A percentile compares a stretch with the other conserved stretches of the same genome.
These are phyloP conservation scores for Phialophora macrospora DNA, from an alignment of 2,329 filamentous ascomycete species.

Conservation along the genomic window DNA sequence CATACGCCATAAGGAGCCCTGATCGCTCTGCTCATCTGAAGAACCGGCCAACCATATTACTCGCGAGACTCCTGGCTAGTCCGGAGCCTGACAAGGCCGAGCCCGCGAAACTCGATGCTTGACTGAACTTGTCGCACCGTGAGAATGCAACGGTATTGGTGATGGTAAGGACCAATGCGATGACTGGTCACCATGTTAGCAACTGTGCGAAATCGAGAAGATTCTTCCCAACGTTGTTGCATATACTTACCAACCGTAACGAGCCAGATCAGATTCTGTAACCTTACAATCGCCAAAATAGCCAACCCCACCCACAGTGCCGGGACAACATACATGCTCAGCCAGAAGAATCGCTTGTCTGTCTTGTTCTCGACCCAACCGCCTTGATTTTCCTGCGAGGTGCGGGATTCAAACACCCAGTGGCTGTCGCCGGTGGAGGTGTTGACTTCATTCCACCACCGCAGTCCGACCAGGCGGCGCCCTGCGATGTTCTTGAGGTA, in stretches of 20 bases:
- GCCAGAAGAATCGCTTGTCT: conserved; percentile 59
- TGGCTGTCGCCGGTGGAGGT: conserved; percentile 54
- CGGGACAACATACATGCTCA: conserved; percentile 55
- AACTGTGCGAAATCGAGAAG: neutral
- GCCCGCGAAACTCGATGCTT: conserved; percentile 64
- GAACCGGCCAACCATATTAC: conserved; percentile 39
- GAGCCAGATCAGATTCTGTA: conserved; percentile 57
- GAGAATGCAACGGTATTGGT: conserved; percentile 60
- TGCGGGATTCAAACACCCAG: conserved; percentile 56
- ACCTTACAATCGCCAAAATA: conserved; percentile 52
- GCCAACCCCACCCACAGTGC: conserved; percentile 56
- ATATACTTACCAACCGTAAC: conserved; percentile 55
- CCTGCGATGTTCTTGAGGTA: conserved; percentile 60
- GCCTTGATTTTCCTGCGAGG: conserved; percentile 45
- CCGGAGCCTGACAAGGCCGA: conserved; percentile 58
- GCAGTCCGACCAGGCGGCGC: conserved; percentile 55
- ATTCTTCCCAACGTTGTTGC: neutral
- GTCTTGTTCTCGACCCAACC: conserved; percentile 52
- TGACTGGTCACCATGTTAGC: conserved; percentile 44
- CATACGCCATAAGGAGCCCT: neutral
- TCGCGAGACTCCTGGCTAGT: conserved; percentile 37
- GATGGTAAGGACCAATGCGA: conserved; percentile 56
- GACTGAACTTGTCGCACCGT: conserved; percentile 58
- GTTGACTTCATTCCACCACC: conserved; percentile 61
- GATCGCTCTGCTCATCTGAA: conserved; percentile 33